Percentiles rank a stretch among this genome's conserved stretches.
phyloP scores from a whole-genome alignment of 345 rosid species.

The Nasturtium officinale region DNA sequence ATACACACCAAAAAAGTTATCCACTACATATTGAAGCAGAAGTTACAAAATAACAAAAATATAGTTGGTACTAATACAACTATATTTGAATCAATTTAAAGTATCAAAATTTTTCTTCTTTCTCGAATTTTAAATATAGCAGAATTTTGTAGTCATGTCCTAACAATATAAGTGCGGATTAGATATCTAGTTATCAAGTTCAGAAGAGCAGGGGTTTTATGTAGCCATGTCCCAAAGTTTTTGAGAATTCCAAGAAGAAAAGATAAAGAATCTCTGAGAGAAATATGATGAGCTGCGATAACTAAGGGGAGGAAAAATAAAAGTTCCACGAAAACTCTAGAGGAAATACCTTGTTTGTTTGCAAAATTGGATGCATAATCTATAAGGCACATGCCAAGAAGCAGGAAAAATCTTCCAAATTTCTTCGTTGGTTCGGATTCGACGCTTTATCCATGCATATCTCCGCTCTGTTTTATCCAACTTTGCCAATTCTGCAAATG shows the following conservation, averaged over 20 bases:
- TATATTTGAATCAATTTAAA: no score
- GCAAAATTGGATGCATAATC: conserved; percentile 92
- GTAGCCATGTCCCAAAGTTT: not conserved
- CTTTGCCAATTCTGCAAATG: conserved; percentile 63
- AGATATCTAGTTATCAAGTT: no score
- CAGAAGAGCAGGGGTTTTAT: not conserved
- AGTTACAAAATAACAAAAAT: no score
- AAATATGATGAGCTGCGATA: conserved; percentile 11
- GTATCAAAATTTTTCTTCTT: no score
- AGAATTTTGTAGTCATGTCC: no score
- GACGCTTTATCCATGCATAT: conserved; percentile 79
- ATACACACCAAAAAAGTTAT: not conserved
- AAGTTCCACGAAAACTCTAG: not conserved
- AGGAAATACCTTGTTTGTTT: conserved; percentile 80
- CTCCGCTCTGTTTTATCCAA: conserved; percentile 94
- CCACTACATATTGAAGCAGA: no score
- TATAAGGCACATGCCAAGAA: conserved; percentile 97
- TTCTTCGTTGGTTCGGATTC: conserved; percentile 94
- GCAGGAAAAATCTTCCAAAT: conserved; percentile 95
- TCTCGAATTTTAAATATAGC: no score
- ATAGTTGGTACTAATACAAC: no score
- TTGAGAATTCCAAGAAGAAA: not conserved
- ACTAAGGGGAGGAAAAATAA: conserved; percentile 1
- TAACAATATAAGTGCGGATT: no score
- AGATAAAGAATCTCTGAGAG: conserved; percentile 7